phyloP scores from a whole-genome alignment of 2,329 filamentous ascomycete genomes.

The Oidium heveae region DNA sequence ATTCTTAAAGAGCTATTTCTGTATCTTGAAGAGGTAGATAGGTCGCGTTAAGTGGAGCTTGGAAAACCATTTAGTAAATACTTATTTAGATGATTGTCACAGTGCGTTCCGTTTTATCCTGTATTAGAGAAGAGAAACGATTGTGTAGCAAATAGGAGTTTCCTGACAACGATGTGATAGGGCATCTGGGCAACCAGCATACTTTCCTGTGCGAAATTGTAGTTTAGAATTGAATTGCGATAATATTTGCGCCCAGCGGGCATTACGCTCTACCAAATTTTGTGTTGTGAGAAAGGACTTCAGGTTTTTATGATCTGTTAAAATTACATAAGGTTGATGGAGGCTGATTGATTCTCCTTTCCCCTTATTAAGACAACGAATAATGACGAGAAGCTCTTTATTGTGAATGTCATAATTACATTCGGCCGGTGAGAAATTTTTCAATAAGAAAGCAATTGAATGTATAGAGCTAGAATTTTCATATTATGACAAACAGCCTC shows the following conservation, averaged over 20 bases:
- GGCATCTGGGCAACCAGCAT: background rate
- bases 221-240: background rate
- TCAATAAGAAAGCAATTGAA: too few relatives aligned
- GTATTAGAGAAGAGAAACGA: too few relatives aligned
- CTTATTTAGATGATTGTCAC: too few relatives aligned
- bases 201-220: background rate
- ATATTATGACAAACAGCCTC: too few relatives aligned
- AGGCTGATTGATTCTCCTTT: background rate
- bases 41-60: too few relatives aligned
- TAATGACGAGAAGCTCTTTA: conserved; percentile 13
- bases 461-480: too few relatives aligned
- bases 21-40: too few relatives aligned
- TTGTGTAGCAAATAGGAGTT: too few relatives aligned
- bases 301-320: conserved; percentile 2
- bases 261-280: background rate
- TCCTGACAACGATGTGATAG: background rate
- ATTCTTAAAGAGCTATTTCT: too few relatives aligned
- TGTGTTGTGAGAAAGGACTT: conserved; percentile 1
- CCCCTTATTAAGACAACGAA: conserved; percentile 3
- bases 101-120: too few relatives aligned
- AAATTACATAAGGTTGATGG: too few relatives aligned
- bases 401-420: conserved; percentile 14
- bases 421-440: conserved; percentile 5
- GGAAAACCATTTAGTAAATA: too few relatives aligned
- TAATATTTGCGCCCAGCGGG: background rate